Percentiles rank a stretch among this genome's conserved stretches.
Conservation (phyloP, 2,329 filamentous ascomycete species). For the Cordyceps javanica region DNA sequence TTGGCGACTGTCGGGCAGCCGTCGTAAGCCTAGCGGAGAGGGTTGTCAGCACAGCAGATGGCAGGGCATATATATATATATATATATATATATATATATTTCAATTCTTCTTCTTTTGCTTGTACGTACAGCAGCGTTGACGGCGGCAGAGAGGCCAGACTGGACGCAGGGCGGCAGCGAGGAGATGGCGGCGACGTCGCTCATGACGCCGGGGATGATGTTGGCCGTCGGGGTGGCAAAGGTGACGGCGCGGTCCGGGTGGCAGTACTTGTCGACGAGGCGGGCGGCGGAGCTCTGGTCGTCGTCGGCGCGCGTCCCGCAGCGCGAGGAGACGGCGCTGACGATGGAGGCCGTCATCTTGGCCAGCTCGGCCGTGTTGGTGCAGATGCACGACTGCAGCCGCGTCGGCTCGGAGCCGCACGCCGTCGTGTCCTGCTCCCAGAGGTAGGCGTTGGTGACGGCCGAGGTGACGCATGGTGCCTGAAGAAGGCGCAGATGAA, state of each 20-base stretch:
- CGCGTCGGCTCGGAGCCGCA: conserved; percentile 34
- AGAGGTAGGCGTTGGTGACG: conserved; percentile 32
- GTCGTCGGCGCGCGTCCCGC: conserved; percentile 37
- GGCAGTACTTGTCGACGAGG: conserved; percentile 38
- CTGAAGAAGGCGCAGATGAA: conserved; percentile 22
- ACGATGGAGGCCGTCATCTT: conserved; percentile 24
- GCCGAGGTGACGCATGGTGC: conserved; percentile 39
- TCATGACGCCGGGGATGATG: conserved; percentile 35
- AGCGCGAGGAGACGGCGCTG: conserved; percentile 29
- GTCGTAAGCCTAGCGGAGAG: conserved; percentile 20
- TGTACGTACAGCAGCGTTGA: conserved; percentile 18
- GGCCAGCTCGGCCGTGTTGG: conserved; percentile 32
- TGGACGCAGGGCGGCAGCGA: conserved; percentile 12
- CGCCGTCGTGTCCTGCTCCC: conserved; percentile 27
- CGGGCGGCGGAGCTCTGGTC: conserved; percentile 35
- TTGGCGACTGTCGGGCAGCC: conserved; percentile 28
- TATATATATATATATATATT: too few species aligned
- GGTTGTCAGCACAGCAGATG: background rate
- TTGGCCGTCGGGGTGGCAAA: conserved; percentile 32
- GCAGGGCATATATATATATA: too few species aligned
- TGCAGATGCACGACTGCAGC: conserved; percentile 43
- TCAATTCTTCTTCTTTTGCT: too few species aligned
- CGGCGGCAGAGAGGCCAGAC: conserved; percentile 30
- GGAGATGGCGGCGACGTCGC: conserved; percentile 32
- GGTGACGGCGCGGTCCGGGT: conserved; percentile 26